phyloP scores from a whole-genome alignment of 306 rosid species.

The Cicer judaicum region DNA sequence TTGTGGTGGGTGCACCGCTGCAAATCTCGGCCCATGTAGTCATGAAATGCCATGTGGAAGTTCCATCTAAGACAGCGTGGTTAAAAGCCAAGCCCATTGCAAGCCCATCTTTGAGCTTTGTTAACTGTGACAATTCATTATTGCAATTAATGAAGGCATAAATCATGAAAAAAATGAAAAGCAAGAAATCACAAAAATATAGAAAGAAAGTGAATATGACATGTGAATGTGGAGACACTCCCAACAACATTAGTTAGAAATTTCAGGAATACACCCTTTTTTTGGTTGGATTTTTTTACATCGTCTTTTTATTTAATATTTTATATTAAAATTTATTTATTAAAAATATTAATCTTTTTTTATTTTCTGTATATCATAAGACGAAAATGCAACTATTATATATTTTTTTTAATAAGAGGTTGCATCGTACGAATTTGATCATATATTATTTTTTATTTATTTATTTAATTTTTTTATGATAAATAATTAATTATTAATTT shows the following conservation, averaged over 20 bases:
- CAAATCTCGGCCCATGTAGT: slow-evolving; percentile 89
- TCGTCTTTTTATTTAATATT: too few relatives aligned
- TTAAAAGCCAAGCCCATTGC: slow-evolving; percentile 92
- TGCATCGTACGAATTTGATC: too few relatives aligned
- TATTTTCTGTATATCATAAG: too few relatives aligned
- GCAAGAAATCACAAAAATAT: neutral
- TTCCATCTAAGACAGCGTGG: slow-evolving; percentile 88
- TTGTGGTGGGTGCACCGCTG: slow-evolving; percentile 53
- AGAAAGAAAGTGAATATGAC: neutral
- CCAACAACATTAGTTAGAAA: neutral
- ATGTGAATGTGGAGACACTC: slow-evolving; percentile 15
- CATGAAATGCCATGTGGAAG: slow-evolving; percentile 97
- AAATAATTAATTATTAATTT: too few relatives aligned
- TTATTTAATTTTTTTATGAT: too few relatives aligned
- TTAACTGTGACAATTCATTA: slow-evolving; percentile 56
- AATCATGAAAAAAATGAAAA: neutral
- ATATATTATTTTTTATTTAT: too few relatives aligned
- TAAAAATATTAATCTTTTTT: too few relatives aligned
- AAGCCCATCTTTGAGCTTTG: slow-evolving; percentile 85
- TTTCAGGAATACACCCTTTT: neutral
- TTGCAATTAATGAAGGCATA: neutral
- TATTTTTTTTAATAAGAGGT: too few relatives aligned
- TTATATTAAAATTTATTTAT: neutral
- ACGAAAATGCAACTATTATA: too few relatives aligned
- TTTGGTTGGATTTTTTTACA: too few relatives aligned